Base-by-base conservation (phyloP, 768 basidiomycete genomes). In the Panaeolus cyanescens region DNA sequence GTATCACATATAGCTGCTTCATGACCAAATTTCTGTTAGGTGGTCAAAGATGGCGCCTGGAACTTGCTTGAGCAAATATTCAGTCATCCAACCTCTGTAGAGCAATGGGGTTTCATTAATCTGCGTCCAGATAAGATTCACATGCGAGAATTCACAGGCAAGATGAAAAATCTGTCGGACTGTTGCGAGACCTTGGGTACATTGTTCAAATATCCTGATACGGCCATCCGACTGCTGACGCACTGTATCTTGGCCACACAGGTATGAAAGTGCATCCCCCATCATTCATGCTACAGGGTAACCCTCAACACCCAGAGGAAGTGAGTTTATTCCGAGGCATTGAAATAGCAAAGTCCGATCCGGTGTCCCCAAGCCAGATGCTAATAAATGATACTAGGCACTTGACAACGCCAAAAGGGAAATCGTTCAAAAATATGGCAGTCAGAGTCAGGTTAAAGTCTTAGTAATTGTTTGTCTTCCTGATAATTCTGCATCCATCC, bases 381-480 rank as follows among this genome's bases (percentile, higher is more conserved):
- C 40, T 42, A 25, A 42, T 5, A 13, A 15, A 17, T 13, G 10
- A 5, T 22, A 42, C 20, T 25, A 42, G 40, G 19, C 19, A 20
- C 40, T 42, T 20, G 40, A 42, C 19, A 7, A 9, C 2, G 40
- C 40, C 8, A 42, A 4, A 13, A 9, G 13, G 10, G 8, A 1
- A 10, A 42, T 42, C 17, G 7, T 25, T 2, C 8, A 42, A 25
- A 42, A 42, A 6, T 22, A 42, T 9, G 20, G 19, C 13, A 3
- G 10, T 25, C 19, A 20, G 9, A 25, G 13, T 22, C n/a, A n/a
- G n/a, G 40, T 42, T 19, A 30, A 59, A 5, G 55, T 62, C 10
- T 58, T 72, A 31, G 58, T 88, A 10, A 67, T 90, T 0, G 42
- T 90, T 3, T 80, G 80, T 0, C 72, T 91, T 3, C 76, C 88